Evolutionary conservation across 2,329 filamentous ascomycete species (phyloP), one percentile per base, ranked within the genome.

Genomic region (Lachnellula arida): DNA sequence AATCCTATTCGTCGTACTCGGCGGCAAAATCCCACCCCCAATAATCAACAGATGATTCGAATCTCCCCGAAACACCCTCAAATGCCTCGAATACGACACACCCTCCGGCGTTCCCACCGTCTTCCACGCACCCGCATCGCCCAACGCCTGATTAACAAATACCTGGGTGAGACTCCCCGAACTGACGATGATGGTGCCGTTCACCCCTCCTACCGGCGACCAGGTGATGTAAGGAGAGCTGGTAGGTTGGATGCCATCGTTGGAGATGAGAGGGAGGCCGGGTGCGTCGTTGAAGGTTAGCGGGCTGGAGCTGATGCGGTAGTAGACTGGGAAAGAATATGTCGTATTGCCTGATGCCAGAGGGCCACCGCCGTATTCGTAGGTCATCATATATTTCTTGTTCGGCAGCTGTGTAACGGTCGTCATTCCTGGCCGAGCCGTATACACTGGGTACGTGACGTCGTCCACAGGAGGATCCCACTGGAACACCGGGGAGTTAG

Each of bases 341-440:
- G 14, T 49, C 19, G 58, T 60, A 3, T 12, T 25, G 17, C 53
- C 57, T 17, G 49, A 46, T 12, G 53, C 50, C 11, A 54, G 56
- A 22, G 65, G 64, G 0, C 66, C 65, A 4, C 66, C 66, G 9
- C 66, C 67, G 42, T 62, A 69, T 51, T 88, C 85, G 68, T 87
- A 87, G 5, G 78, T 77, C 73, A 84, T 81, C 65, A 89, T 80
- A 70, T 79, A 88, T 64, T 81, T 63, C 6, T 59, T 81, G 37
- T 70, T 69, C 61, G 84, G 74, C 4, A 89, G 76, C 65, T 76
- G 65, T 1, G 79, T 75, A 8, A 89, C 75, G 0, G 79, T 81
- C 1, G 86, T 80, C 86, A 89, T 89, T 49, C 86, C 86, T 0
- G 86, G 86, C 1, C 86, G 81, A 57, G 78, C 81, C 2, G 78